phyloP scores from a whole-genome alignment of 345 rosid species.

The Laguncularia racemosa region DNA sequence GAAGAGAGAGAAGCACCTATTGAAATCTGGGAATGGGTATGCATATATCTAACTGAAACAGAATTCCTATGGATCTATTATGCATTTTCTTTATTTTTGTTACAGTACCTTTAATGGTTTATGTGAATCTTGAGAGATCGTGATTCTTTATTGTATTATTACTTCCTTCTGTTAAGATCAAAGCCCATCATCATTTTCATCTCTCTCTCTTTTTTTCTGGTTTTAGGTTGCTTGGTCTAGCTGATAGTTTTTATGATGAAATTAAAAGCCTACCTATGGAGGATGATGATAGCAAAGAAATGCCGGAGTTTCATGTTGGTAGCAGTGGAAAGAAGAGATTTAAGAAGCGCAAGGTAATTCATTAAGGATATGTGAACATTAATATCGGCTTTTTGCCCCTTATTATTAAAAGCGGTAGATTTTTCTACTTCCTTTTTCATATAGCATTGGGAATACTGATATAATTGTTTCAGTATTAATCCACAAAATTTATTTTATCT shows the following conservation, averaged over 20 bases:
- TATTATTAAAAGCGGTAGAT: neutral
- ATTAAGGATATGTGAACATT: too few species aligned
- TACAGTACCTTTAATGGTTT: slow-evolving; percentile 1
- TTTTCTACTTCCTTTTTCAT: neutral
- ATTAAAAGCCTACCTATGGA: slow-evolving; percentile 50
- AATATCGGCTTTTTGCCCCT: neutral
- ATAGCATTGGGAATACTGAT: too few species aligned
- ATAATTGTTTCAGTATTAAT: too few species aligned
- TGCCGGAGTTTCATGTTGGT: slow-evolving; percentile 15
- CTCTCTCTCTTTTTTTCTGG: slow-evolving; percentile 17
- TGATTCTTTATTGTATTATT: neutral
- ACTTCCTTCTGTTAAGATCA: too few species aligned
- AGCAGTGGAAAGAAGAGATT: slow-evolving; percentile 30
- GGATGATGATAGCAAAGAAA: slow-evolving; percentile 27
- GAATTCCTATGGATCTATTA: neutral
- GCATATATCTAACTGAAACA: slow-evolving; percentile 5
- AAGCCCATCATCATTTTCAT: neutral
- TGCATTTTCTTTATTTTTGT: neutral
- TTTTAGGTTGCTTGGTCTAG: slow-evolving; percentile 63
- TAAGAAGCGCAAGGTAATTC: slow-evolving; percentile 62
- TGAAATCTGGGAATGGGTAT: slow-evolving; percentile 83
- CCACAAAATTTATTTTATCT: too few species aligned
- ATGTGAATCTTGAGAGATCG: slow-evolving; percentile 1
- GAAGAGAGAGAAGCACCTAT: slow-evolving; percentile 56
- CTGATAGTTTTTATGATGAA: slow-evolving; percentile 65